Base-by-base conservation (phyloP, 495 filamentous ascomycete genomes). In the Amniculicola lignicola region DNA sequence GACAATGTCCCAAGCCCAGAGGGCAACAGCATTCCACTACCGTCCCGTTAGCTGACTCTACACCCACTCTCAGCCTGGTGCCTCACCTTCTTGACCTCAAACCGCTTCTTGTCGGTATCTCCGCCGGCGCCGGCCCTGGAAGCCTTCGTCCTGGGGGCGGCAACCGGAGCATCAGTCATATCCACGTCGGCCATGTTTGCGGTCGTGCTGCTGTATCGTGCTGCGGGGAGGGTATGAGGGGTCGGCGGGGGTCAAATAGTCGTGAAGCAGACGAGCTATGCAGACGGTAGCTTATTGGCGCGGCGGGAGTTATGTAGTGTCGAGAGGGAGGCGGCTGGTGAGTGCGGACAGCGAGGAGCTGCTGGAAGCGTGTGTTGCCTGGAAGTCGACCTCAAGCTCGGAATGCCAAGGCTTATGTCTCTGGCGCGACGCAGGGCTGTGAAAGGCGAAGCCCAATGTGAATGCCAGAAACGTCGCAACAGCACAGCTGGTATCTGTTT, bases 1-100 rank as follows among this genome's bases (percentile, higher is more conserved):
- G 11, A 99, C 92, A 47, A 99, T 99, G 72, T 99, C 93, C 93
- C 93, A 99, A 1, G 93, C 94, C 93, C 93, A 99, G 2, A 99
- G 77, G 28, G 93, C 89, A n/a, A 99, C 93, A 1, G 94, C 93
- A 62, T 96, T 97, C 93, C 93, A 99, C 91, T 97, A 63, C 15
- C 16, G 11, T 2, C 4, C 36, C 11, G 43, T 65, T 18, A 59
- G 64, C 44, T 16, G 18, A 45, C 11, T 27, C 22, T 37, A 42
- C 7, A 22, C 27, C 5, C 41, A 2, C 22, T 36, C 16, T 11
- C 40, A 18, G 47, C 33, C 59, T 52, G 23, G 36, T 44, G 12
- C 19, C 57, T 46, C 73, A 95, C 92, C 86, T 98, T 98, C 76
- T 97, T 97, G 46, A 98, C 94, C 69, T 98, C 93, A 66, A 98